Base-by-base conservation (phyloP, 805 yeast species). In the Ogataea wickerhamii region DNA sequence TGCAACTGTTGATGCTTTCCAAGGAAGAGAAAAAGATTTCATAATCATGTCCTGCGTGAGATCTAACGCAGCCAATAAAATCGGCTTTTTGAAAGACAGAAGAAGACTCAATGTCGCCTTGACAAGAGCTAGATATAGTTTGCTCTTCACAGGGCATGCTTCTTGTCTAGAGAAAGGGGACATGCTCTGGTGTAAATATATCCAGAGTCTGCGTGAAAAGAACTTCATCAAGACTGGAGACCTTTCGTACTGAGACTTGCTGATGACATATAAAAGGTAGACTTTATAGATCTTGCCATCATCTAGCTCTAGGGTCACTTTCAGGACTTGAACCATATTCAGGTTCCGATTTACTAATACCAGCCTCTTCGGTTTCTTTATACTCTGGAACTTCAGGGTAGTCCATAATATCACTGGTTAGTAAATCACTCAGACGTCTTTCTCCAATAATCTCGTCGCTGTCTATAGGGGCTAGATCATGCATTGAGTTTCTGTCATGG, bases 1-100 rank as follows among this genome's bases (percentile, higher is more conserved):
- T 48, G 69, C 74, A 12, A 61, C 87, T 0, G 83, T 87, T n/a
- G 96, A 87, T 60, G 93, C 96, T 1, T 87, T 87, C 66, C 96
- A 87, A 62, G 96, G 96, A 21, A 71, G 95, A 51, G 96, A 87
- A 53, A 87, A 86, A 63, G 88, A 84, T 52, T 81, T 79, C 40
- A 81, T 87, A 27, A 72, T 88, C 17, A 67, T 87, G 43, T 78
- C 93, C 3, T 77, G 93, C 53, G 96, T 87, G 22, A 71, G 96
- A 51, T 75, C 80, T 16, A 81, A 81, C 52, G 62, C 59, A 11
- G 57, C 58, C n/a, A 54, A 66, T 19, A 76, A 68, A 40, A 73
- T 81, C 41, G 87, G 88, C 19, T 81, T 81, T 56, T 64, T 81
- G 36, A 67, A 62, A 36, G 88, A 82, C 51, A 60, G 63, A 30